Conservation (phyloP, 352 stramenopile species). For the Globisporangium nunn region DNA sequence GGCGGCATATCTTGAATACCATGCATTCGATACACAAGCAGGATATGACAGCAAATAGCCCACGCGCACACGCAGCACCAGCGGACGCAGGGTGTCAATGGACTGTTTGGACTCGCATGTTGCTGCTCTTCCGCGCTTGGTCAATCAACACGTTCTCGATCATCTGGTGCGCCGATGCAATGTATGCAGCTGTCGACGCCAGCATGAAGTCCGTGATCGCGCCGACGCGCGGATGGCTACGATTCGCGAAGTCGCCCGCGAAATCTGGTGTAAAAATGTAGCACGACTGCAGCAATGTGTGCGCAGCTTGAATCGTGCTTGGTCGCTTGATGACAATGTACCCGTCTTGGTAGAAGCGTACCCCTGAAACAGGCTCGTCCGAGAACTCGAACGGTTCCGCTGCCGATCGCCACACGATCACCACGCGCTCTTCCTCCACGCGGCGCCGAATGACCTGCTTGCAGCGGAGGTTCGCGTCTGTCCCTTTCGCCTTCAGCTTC, state of each 20-base stretch:
- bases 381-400: slow-evolving; percentile 55
- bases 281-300: slow-evolving; percentile 34
- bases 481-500: too few relatives aligned
- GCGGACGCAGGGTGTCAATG: too few relatives aligned
- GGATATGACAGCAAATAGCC: too few relatives aligned
- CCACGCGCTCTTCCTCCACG: too few relatives aligned
- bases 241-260: background rate
- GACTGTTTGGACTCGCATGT: too few relatives aligned
- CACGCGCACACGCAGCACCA: too few relatives aligned
- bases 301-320: slow-evolving; percentile 12
- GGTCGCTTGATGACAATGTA: slow-evolving; percentile 10
- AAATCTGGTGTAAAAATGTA: slow-evolving; percentile 32
- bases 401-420: slow-evolving; percentile 43
- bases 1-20: too few relatives aligned
- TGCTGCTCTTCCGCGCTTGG: background rate
- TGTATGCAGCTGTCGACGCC: too few relatives aligned
- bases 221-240: slow-evolving; percentile 20
- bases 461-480: too few relatives aligned
- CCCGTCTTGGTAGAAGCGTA: slow-evolving; percentile 53
- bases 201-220: slow-evolving; percentile 5
- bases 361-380: slow-evolving; percentile 27
- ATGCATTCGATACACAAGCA: too few relatives aligned
- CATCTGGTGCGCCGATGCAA: background rate
- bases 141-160: background rate
- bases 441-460: too few relatives aligned